Evolutionary conservation across 805 yeast species (phyloP).

Genomic region (Ogataea parapolymorpha): DNA sequence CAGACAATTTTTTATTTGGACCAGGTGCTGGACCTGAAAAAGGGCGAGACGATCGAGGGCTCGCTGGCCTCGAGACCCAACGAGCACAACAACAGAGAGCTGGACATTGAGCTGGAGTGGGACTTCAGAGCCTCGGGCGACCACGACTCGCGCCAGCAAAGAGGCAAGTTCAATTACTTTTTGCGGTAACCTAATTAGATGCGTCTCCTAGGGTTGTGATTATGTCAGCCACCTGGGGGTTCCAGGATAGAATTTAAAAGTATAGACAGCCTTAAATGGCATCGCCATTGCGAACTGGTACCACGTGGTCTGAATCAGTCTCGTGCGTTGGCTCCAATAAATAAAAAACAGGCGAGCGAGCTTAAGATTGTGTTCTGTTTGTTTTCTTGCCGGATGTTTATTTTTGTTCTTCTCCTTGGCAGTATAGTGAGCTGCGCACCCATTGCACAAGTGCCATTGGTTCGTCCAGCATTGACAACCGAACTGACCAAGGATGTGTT

Average conservation of each 20-base stretch:
- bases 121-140: constrained; percentile 40
- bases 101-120: constrained; percentile 76
- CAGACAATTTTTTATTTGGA: constrained; percentile 91
- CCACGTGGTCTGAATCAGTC: not conserved
- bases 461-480: constrained; percentile 6
- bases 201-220: not conserved
- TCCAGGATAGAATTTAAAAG: not conserved
- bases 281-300: not conserved
- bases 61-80: constrained; percentile 75
- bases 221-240: not conserved
- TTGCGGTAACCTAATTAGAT: constrained; percentile 49
- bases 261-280: not conserved
- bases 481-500: constrained; percentile 26
- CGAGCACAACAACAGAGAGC: constrained; percentile 75
- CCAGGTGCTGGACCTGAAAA: constrained; percentile 71
- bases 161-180: constrained; percentile 62
- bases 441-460: not conserved
- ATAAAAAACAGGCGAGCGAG: not conserved
- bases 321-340: not conserved
- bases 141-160: constrained; percentile 44
- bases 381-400: not conserved
- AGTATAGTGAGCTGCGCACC: constrained; percentile 1
- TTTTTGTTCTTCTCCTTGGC: not conserved
- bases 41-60: constrained; percentile 76
- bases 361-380: not conserved